Conservation (phyloP, 345 rosid genomes). For the Alliaria petiolata region DNA sequence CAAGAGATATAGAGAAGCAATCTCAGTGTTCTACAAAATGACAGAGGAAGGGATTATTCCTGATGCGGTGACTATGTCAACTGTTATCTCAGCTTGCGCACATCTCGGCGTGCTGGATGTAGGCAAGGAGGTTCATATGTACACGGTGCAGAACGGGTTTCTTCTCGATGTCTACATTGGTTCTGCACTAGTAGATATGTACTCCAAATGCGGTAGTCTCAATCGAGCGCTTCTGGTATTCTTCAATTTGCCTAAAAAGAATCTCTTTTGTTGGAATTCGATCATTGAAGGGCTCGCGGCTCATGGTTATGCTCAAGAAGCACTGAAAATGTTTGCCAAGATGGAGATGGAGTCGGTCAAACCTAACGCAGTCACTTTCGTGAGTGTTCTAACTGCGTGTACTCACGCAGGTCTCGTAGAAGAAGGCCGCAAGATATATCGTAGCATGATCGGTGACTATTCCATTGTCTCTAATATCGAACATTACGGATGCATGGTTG, state of each 20-base stretch:
- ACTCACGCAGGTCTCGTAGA: conserved; percentile 79
- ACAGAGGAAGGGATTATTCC: conserved; percentile 43
- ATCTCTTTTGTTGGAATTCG: conserved; percentile 82
- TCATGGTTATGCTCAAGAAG: conserved; percentile 66
- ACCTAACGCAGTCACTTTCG: conserved; percentile 70
- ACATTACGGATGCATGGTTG: conserved; percentile 80
- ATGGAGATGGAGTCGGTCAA: conserved; percentile 50
- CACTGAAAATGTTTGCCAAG: conserved; percentile 52
- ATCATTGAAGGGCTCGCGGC: conserved; percentile 71
- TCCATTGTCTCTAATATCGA: conserved; percentile 44
- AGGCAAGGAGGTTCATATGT: conserved; percentile 66
- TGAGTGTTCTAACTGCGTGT: conserved; percentile 75
- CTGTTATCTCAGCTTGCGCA: conserved; percentile 77
- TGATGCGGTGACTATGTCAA: conserved; percentile 66
- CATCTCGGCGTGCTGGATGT: conserved; percentile 70
- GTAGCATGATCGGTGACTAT: conserved; percentile 49
- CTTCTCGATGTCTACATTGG: conserved; percentile 71
- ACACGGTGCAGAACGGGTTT: conserved; percentile 44
- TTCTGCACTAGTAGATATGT: conserved; percentile 80
- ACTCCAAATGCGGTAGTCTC: conserved; percentile 75
- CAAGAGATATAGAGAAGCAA: conserved; percentile 55
- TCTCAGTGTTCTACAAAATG: conserved; percentile 55
- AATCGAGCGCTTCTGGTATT: conserved; percentile 60
- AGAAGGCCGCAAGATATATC: conserved; percentile 55
- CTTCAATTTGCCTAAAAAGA: conserved; percentile 61